These are phyloP conservation scores for Epichloe uncinata DNA, from an alignment of 2,329 filamentous ascomycete genomes.

Conservation along the genomic window DNA sequence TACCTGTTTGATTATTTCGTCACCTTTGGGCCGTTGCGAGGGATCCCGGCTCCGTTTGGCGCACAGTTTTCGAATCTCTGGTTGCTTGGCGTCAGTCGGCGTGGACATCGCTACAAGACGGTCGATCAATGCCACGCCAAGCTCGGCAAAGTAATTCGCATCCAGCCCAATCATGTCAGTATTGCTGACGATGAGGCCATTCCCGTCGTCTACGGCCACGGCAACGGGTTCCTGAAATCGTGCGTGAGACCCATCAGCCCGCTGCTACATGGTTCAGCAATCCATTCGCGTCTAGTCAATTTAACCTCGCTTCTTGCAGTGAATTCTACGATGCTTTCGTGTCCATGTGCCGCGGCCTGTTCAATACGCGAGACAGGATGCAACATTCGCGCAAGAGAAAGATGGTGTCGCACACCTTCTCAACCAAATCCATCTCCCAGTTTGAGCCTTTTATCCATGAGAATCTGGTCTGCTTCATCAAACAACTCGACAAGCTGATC, in stretches of 20 bases:
- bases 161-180: slow-evolving; percentile 75
- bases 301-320: slow-evolving; percentile 23
- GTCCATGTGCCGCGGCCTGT: slow-evolving; percentile 70
- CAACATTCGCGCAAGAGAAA: slow-evolving; percentile 86
- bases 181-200: slow-evolving; percentile 73
- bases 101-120: slow-evolving; percentile 47
- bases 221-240: slow-evolving; percentile 62
- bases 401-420: slow-evolving; percentile 78
- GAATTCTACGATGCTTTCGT: slow-evolving; percentile 90
- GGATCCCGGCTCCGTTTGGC: slow-evolving; percentile 49
- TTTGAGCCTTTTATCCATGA: slow-evolving; percentile 82
- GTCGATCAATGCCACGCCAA: slow-evolving; percentile 66
- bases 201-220: slow-evolving; percentile 62
- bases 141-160: slow-evolving; percentile 65
- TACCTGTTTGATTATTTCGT: slow-evolving; percentile 48
- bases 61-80: slow-evolving; percentile 64
- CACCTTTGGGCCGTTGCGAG: slow-evolving; percentile 35
- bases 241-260: slow-evolving; percentile 19
- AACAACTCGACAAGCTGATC: slow-evolving; percentile 56
- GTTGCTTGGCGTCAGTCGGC: slow-evolving; percentile 55
- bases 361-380: slow-evolving; percentile 72
- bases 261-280: background rate
- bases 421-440: slow-evolving; percentile 63
- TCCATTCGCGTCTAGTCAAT: slow-evolving; percentile 3
- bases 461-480: slow-evolving; percentile 62